phyloP scores from a whole-genome alignment of 345 rosid species.

The Populus euphratica region DNA sequence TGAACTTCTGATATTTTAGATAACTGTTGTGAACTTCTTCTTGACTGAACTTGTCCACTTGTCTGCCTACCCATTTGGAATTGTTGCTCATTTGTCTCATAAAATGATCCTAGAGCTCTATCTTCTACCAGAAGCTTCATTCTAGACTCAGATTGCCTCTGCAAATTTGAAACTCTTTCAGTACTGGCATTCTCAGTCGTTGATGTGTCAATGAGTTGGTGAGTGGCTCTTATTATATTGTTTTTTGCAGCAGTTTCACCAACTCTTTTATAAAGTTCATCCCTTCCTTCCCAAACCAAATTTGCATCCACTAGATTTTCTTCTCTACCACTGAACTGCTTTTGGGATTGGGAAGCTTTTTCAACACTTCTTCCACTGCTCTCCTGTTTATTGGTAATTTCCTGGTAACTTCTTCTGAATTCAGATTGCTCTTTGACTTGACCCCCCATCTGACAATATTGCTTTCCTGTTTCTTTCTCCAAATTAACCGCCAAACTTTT shows the following conservation, averaged over 20 bases:
- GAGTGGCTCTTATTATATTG: conserved; percentile 25
- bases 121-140: conserved; percentile 41
- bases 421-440: conserved; percentile 30
- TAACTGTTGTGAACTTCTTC: conserved; percentile 33
- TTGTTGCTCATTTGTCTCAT: conserved; percentile 27
- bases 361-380: conserved; percentile 37
- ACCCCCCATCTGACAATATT: conserved; percentile 26
- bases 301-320: conserved; percentile 27
- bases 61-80: conserved; percentile 35
- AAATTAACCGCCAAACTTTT: conserved; percentile 26
- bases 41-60: conserved; percentile 30
- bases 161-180: conserved; percentile 41
- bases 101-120: conserved; percentile 26
- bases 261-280: conserved; percentile 12
- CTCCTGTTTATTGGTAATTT: conserved; percentile 35
- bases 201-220: conserved; percentile 30
- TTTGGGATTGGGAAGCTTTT: conserved; percentile 37
- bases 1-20: conserved; percentile 33
- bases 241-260: conserved; percentile 21
- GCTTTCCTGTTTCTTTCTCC: conserved; percentile 40
- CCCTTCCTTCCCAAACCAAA: conserved; percentile 17
- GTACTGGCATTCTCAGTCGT: conserved; percentile 31
- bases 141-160: conserved; percentile 40
- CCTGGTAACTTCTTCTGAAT: conserved; percentile 37
- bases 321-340: conserved; percentile 35